These are phyloP conservation scores for Scolecobasidium constrictum DNA, from an alignment of 2,329 filamentous ascomycete genomes.

Conservation along the genomic window DNA sequence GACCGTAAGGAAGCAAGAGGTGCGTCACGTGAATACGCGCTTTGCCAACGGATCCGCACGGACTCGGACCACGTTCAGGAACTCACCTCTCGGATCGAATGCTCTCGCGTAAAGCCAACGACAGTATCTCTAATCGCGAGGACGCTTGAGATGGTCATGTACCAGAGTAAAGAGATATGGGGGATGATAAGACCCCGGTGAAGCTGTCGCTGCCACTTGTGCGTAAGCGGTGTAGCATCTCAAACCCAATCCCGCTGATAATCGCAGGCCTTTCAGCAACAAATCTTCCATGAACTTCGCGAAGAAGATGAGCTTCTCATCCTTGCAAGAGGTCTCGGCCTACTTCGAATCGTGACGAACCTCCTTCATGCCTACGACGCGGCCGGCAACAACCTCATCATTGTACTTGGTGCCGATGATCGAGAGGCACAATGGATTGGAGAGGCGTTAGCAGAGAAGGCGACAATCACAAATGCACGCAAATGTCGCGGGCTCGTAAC, in stretches of 20 bases:
- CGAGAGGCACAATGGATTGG: constrained; percentile 96
- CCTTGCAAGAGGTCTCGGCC: constrained; percentile 80
- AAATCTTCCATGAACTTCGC: constrained; percentile 82
- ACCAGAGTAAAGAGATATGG: constrained; percentile 6
- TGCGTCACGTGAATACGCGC: no score
- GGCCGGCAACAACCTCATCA: constrained; percentile 82
- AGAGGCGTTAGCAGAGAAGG: constrained; percentile 90
- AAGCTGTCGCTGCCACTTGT: constrained; percentile 71
- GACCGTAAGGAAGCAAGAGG: no score
- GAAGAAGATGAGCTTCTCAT: constrained; percentile 89
- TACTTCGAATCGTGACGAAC: constrained; percentile 89
- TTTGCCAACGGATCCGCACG: no score
- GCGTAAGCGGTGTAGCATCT: constrained; percentile 18
- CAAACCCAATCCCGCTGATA: constrained; percentile 12
- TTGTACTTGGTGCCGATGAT: constrained; percentile 82
- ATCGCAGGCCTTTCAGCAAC: constrained; percentile 73
- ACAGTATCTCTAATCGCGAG: no score
- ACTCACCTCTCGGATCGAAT: no score
- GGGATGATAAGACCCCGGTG: constrained; percentile 45
- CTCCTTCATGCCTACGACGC: constrained; percentile 95
- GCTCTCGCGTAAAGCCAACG: no score
- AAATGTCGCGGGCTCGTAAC: constrained; percentile 77
- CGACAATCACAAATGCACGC: constrained; percentile 66
- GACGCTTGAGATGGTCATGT: no score
- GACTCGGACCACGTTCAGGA: no score